Base-by-base conservation (phyloP, 768 basidiomycete species). In the Leucocoprinus leucothites region DNA sequence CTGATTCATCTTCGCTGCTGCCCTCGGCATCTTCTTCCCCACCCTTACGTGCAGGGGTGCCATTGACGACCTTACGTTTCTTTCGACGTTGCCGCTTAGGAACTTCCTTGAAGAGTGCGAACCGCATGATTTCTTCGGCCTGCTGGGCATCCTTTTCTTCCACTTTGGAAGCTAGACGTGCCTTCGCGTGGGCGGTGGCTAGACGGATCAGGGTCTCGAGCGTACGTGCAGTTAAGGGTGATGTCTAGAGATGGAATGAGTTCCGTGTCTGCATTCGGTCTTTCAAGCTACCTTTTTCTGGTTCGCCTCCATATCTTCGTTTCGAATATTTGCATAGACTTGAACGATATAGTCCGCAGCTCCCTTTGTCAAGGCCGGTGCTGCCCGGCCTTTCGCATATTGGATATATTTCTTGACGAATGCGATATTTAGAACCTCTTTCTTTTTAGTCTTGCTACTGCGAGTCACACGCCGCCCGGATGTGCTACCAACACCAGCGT, bases 391-490 rank as follows among this genome's bases (percentile, higher is more conserved):
- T 74, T 98, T 98, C 41, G 96, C 91, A 64, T 98, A 98, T 71
- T 98, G 96, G 55, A 99, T 89, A 64, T 95, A 98, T 72, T 98
- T 98, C 74, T 99, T 99, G 68, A 99, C 86, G 66, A 99, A 99
- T 4, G 87, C 75, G 58, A 97, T 93, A 63, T 86, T 93, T 55
- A 99, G 78, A 36, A 99, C 86, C 70, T 98, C 94, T 58, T 85
- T 81, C 53, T 81, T 82, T 70, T 85, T 87, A 46, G 74, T 67
- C 71, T 78, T 78, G 62, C 74, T 75, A 69, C 79, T 81, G 19
- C 85, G 78, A 16, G 84, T 81, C 40, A 70, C 68, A 44, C 80
- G 81, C 14, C 48, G 36, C 52, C 80, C 80, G 47, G 80, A 74
- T 40, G 72, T 65, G 11, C 73, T 74, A 14, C 74, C 74, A 57